Evolutionary conservation across 116 monocot genomes (phyloP).

Genomic region (Iris pallida): DNA sequence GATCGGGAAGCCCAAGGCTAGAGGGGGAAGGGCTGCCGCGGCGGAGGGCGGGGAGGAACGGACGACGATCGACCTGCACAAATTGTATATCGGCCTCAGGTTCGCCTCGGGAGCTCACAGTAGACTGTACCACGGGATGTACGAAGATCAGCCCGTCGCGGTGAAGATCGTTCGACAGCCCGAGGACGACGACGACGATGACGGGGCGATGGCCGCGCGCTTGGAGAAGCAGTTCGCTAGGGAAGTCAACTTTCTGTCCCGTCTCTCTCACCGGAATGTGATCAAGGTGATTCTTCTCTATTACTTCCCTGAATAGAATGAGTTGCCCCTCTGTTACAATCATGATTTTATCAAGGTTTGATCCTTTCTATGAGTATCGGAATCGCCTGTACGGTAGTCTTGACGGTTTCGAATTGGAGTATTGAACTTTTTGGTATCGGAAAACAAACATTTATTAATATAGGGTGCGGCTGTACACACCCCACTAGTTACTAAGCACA

Average conservation of each 20-base stretch:
- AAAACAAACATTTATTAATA: no score
- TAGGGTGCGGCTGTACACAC: no score
- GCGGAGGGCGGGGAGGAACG: slow-evolving; percentile 2
- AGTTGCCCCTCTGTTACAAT: no score
- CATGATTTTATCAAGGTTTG: no score
- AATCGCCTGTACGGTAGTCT: no score
- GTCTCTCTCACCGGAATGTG: slow-evolving; percentile 39
- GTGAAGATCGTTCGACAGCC: slow-evolving; percentile 48
- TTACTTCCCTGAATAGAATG: no score
- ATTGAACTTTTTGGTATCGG: no score
- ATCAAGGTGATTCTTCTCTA: slow-evolving; percentile 31
- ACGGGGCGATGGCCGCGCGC: slow-evolving; percentile 24
- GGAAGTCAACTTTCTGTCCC: slow-evolving; percentile 40
- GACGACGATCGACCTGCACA: slow-evolving; percentile 27
- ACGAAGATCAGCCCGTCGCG: slow-evolving; percentile 41
- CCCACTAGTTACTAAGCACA: no score
- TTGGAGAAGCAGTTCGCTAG: slow-evolving; percentile 46
- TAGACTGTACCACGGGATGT: slow-evolving; percentile 38
- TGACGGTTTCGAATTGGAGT: no score
- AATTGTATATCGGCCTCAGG: slow-evolving; percentile 38
- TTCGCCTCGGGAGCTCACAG: slow-evolving; percentile 55
- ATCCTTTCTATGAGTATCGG: no score
- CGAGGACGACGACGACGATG: slow-evolving; percentile 25
- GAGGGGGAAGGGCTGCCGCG: slow-evolving; percentile 4
- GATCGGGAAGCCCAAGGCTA: slow-evolving; percentile 18